Base-by-base conservation (phyloP, 2,329 filamentous ascomycete genomes). In the Apiospora marii region DNA sequence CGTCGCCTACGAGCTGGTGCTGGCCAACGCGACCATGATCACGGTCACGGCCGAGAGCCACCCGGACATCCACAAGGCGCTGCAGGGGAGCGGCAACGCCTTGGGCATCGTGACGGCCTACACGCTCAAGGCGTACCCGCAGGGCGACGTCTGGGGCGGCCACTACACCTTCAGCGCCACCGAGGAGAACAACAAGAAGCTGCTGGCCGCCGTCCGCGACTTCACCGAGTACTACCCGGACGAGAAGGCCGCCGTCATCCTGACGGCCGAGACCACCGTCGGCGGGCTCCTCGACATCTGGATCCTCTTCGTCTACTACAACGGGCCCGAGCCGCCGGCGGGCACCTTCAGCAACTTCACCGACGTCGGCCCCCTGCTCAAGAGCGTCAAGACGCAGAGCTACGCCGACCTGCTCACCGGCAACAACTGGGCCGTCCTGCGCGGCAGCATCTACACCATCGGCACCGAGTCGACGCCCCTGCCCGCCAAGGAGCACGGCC, bases 231-330 rank as follows among this genome's bases (percentile, higher is more conserved):
- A 91, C 79, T 89, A 90, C 77, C 81, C 84, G 0, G 90, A 92
- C 75, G 83, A 87, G 73, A 91, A 90, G 78, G 90, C 89, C 0
- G 89, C 85, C 16, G 86, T 92, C 67, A 91, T 92, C 74, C 79
- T 88, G 67, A 91, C 89, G 0, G 84, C 85, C 2, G 84, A 89
- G 76, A 82, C 86, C 22, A 84, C 84, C 0, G 74, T 82, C 4
- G 77, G 83, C 2, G 82, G 83, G 14, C 72, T 85, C 0, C 75
- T 89, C 67, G 84, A 90, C 73, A 82, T 87, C 27, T 91, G 88
- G 88, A 84, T 90, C 72, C 80, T 92, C 73, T 92, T 92, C 79
- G 78, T 90, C 48, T 92, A 90, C 82, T 92, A 92, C 78, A 88
- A 92, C 78, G 90, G 88, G 0, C 84, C 85, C 0, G 79, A 81